These are phyloP conservation scores for Ceratopteris richardii DNA, from an alignment of 75 land plant genomes.

Conservation along the genomic window DNA sequence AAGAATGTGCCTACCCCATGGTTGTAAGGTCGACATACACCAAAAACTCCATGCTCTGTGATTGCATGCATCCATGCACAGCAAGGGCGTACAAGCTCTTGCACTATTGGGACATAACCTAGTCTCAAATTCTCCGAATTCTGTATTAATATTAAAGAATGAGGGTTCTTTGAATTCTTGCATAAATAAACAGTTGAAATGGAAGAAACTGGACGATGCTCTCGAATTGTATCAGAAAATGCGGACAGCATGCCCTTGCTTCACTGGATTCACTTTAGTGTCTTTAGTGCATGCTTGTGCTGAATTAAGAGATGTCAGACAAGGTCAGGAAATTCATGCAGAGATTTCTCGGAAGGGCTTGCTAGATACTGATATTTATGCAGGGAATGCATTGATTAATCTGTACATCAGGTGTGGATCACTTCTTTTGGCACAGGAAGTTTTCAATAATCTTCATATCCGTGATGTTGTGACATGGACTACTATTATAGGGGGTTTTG, in stretches of 20 bases:
- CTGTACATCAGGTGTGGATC: conserved; percentile 3
- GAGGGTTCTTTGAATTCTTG: too few relatives aligned
- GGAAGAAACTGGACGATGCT: too few relatives aligned
- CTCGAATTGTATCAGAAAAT: too few relatives aligned
- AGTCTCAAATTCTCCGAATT: too few relatives aligned
- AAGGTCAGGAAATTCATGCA: conserved; percentile 1
- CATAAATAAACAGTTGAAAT: too few relatives aligned
- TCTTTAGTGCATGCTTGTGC: background rate
- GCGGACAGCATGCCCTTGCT: background rate
- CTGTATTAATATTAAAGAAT: too few relatives aligned
- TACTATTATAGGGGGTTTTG: conserved; percentile 10
- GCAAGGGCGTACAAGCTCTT: too few relatives aligned
- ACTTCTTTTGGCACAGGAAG: background rate
- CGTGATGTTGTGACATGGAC: conserved; percentile 13
- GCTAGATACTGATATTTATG: background rate
- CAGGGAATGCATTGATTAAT: conserved; percentile 4
- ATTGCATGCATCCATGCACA: too few relatives aligned
- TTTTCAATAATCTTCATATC: conserved; percentile 5
- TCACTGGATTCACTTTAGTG: background rate
- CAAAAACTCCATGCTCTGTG: too few relatives aligned
- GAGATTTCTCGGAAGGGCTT: background rate
- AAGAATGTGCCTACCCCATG: too few relatives aligned
- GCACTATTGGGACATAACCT: too few relatives aligned
- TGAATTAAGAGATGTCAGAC: background rate
- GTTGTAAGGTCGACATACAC: too few relatives aligned